Conservation (phyloP, 495 filamentous ascomycete species). For the Rhizodiscina lignyota region DNA sequence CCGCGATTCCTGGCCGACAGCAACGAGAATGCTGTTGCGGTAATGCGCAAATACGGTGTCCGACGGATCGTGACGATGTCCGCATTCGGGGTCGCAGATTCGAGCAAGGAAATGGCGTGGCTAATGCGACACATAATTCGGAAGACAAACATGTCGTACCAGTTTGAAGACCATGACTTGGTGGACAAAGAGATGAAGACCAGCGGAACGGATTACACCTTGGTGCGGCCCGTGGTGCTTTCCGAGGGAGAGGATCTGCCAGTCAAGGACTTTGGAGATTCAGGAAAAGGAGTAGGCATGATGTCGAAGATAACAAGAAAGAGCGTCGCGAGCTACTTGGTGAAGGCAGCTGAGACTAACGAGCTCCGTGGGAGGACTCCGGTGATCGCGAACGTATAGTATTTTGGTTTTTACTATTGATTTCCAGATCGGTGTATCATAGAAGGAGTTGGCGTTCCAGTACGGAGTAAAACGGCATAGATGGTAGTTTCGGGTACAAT, state of each 20-base stretch:
- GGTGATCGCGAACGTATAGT: constrained; percentile 22
- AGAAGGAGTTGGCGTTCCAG: no score
- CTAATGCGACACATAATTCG: constrained; percentile 20
- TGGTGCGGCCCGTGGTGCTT: constrained; percentile 23
- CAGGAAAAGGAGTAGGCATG: constrained; percentile 19
- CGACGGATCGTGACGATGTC: constrained; percentile 23
- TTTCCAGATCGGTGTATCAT: no score
- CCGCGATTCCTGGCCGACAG: constrained; percentile 17
- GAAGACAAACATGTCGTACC: constrained; percentile 15
- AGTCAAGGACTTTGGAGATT: constrained; percentile 20
- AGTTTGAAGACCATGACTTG: constrained; percentile 22
- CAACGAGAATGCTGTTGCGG: constrained; percentile 15
- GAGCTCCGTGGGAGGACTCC: constrained; percentile 21
- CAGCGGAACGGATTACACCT: constrained; percentile 15
- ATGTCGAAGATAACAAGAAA: constrained; percentile 20
- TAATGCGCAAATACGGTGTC: constrained; percentile 22
- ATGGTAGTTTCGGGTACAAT: no score
- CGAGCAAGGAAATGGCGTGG: constrained; percentile 16
- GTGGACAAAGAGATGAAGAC: constrained; percentile 17
- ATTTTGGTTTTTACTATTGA: no score
- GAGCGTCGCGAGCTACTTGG: constrained; percentile 27
- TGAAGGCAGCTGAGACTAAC: constrained; percentile 23
- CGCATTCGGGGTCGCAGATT: constrained; percentile 23
- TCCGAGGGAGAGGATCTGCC: constrained; percentile 15
- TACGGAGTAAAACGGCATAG: no score